Evolutionary conservation across 2,329 filamentous ascomycete species (phyloP), one percentile per base, ranked within the genome.

Genomic region (Boeremia lycopersici): DNA sequence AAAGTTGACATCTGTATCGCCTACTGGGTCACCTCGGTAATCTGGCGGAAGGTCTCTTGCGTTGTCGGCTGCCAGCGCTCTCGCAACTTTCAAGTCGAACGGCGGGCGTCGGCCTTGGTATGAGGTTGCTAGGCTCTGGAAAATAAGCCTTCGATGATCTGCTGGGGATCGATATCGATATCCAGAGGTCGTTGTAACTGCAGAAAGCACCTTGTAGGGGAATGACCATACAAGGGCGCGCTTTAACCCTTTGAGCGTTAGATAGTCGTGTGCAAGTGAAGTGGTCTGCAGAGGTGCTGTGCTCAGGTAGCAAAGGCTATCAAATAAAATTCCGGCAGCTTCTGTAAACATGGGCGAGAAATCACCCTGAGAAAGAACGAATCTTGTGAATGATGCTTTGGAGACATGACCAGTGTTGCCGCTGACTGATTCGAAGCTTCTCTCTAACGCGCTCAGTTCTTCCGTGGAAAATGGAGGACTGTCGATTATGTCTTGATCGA

Each of bases 51-150:
- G 25, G 6, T 39, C 36, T 26, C 36, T 39, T 15, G 36, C 36
- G 19, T 39, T 39, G 6, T 25, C 10, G 19, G 31, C 42, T 15
- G 17, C 12, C 23, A 9, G 15, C 11, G 17, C 23, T 45, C 31
- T 28, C n/a, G 31, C 12, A 28, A 45, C 17, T 45, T 3, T 28
- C 13, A 2, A 29, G 6, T 10, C 36, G 36, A 25, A 13, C 12
- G 36, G 36, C 6, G 19, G 36, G 17, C 12, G 12, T 13, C 19
- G 17, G 19, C 36, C 40, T 19, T 19, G 25, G 25, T 31, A 17
- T 31, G 25, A 25, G 33, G 6, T 48, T 40, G 44, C 44, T 19
- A 48, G 33, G 15, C 34, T 48, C n/a, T 48, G 44, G 35, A 48
- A 48, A 25, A 48, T 12, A 26, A 31, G 34, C 28, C 43, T 34